phyloP scores from a whole-genome alignment of 352 stramenopile species.

The Pythium aquatile region DNA sequence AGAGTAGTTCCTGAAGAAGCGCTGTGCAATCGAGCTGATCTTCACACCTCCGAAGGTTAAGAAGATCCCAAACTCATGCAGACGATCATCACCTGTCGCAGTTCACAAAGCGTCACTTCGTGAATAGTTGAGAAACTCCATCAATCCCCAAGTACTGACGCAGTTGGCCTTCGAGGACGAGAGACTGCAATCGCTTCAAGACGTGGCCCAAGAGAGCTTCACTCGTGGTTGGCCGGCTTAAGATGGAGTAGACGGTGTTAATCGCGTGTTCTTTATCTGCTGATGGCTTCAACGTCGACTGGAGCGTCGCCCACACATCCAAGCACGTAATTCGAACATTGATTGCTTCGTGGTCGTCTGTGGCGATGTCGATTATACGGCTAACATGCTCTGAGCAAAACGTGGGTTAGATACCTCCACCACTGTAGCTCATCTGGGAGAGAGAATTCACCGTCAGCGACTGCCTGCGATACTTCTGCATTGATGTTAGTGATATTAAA shows the following conservation, averaged over 20 bases:
- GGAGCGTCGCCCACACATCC: slow-evolving; percentile 24
- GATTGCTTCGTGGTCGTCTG: not conserved
- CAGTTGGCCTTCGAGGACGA: slow-evolving; percentile 21
- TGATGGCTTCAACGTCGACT: slow-evolving; percentile 22
- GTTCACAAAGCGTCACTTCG: not conserved
- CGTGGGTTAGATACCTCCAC: not conserved
- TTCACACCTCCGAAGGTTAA: slow-evolving; percentile 4
- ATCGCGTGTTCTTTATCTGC: slow-evolving; percentile 23
- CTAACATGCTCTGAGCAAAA: slow-evolving; percentile 18
- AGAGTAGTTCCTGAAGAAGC: slow-evolving; percentile 21
- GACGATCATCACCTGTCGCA: slow-evolving; percentile 18
- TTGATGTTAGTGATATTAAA: not conserved
- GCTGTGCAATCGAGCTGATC: not conserved
- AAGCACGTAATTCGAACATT: slow-evolving; percentile 13
- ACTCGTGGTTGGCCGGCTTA: not conserved
- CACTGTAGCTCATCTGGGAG: not conserved
- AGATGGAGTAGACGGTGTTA: slow-evolving; percentile 11
- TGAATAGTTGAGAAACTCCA: not conserved
- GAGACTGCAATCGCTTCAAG: slow-evolving; percentile 17
- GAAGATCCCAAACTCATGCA: slow-evolving; percentile 18
- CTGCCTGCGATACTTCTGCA: slow-evolving; percentile 21
- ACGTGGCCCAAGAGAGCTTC: not conserved
- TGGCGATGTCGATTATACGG: slow-evolving; percentile 8
- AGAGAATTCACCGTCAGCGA: slow-evolving; percentile 15
- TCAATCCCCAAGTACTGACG: slow-evolving; percentile 4